These are phyloP conservation scores for Penicillium sp. DNA, from an alignment of 2,329 filamentous ascomycete genomes.

Conservation along the genomic window DNA sequence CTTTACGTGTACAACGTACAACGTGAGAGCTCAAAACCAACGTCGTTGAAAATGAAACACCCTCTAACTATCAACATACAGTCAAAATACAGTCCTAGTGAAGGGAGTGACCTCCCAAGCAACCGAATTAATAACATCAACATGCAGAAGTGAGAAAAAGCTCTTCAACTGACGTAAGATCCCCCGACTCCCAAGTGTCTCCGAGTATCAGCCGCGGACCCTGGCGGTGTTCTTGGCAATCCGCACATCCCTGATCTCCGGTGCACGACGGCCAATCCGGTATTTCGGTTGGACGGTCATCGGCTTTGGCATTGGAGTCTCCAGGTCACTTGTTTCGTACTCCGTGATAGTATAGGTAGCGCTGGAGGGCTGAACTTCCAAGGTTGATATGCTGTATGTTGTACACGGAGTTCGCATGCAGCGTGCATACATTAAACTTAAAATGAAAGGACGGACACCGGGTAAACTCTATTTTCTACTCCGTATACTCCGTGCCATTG, in stretches of 20 bases:
- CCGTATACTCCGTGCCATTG: neutral
- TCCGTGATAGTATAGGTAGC: neutral
- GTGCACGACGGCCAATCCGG: neutral
- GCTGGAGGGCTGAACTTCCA: neutral
- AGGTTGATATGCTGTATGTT: neutral
- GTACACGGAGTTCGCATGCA: neutral
- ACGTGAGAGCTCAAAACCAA: neutral
- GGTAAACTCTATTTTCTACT: neutral
- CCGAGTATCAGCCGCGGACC: constrained; percentile 19
- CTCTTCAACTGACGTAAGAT: neutral
- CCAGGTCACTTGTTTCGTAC: neutral
- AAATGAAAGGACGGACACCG: neutral
- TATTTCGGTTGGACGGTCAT: constrained; percentile 5
- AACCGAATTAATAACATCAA: neutral
- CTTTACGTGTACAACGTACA: neutral
- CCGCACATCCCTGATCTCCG: constrained; percentile 16
- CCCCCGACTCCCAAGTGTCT: neutral
- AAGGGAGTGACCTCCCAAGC: neutral
- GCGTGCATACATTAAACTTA: neutral
- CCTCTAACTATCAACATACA: neutral
- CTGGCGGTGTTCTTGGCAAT: constrained; percentile 19
- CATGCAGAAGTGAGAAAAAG: neutral
- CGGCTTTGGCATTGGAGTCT: neutral
- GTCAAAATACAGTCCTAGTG: neutral
- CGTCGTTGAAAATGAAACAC: neutral